phyloP scores from a whole-genome alignment of 495 filamentous ascomycete genomes.

The Viridothelium virens region DNA sequence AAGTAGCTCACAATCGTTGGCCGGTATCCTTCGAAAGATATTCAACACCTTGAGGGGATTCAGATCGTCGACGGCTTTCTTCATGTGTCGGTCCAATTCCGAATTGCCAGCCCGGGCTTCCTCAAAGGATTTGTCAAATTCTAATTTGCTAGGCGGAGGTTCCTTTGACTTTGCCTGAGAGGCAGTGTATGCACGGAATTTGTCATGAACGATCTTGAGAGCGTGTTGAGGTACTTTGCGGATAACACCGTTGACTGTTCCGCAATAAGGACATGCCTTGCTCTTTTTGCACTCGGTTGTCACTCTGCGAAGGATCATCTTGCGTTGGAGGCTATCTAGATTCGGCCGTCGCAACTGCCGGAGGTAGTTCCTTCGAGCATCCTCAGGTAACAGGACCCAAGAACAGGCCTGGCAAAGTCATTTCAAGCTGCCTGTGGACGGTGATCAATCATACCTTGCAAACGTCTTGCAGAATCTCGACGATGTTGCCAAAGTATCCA shows the following conservation, averaged over 20 bases:
- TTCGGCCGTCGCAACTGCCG: slow-evolving; percentile 70
- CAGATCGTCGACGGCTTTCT: slow-evolving; percentile 87
- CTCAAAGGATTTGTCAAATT: slow-evolving; percentile 75
- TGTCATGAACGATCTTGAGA: slow-evolving; percentile 89
- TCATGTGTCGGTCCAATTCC: slow-evolving; percentile 83
- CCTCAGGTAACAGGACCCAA: slow-evolving; percentile 67
- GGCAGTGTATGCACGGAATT: slow-evolving; percentile 75
- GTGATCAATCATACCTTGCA: slow-evolving; percentile 56
- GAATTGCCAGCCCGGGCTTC: slow-evolving; percentile 62
- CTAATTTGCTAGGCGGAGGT: slow-evolving; percentile 65
- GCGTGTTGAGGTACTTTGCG: slow-evolving; percentile 70
- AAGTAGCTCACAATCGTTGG: slow-evolving; percentile 80
- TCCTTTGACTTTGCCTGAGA: slow-evolving; percentile 80
- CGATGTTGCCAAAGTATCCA: slow-evolving; percentile 86
- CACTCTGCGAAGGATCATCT: slow-evolving; percentile 74
- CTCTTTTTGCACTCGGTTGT: slow-evolving; percentile 81
- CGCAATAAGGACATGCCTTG: slow-evolving; percentile 66
- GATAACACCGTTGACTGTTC: slow-evolving; percentile 75
- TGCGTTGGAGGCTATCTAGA: slow-evolving; percentile 76
- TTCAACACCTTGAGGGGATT: slow-evolving; percentile 84
- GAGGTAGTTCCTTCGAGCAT: slow-evolving; percentile 61
- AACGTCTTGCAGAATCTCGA: slow-evolving; percentile 80
- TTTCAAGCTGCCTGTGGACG: background rate
- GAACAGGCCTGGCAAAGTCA: slow-evolving; percentile 51
- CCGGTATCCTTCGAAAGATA: slow-evolving; percentile 79